Percentiles rank a stretch among this genome's conserved stretches.
phyloP scores from a whole-genome alignment of 805 yeast genomes.

The Pachysolen tannophilus region DNA sequence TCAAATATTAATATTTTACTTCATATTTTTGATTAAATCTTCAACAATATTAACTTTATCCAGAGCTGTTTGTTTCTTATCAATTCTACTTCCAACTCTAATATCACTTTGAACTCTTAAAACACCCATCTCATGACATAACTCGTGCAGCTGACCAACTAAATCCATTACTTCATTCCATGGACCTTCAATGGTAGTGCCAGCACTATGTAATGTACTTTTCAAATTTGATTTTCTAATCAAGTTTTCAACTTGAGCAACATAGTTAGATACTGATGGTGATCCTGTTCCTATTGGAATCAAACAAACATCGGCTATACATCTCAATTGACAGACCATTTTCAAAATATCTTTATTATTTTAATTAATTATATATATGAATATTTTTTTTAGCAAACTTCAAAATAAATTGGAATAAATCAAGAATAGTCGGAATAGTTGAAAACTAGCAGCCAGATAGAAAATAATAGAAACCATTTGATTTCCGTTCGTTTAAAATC shows the following conservation, averaged over 20 bases:
- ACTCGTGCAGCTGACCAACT: conserved; percentile 72
- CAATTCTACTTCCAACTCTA: conserved; percentile 79
- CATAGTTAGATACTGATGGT: conserved; percentile 76
- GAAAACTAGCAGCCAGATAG: neutral
- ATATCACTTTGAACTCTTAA: conserved; percentile 80
- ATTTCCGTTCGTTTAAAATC: too few relatives aligned
- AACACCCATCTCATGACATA: conserved; percentile 63
- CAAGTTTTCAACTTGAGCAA: conserved; percentile 59
- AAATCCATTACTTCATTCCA: conserved; percentile 81
- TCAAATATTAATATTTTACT: neutral
- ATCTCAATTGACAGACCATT: too few relatives aligned
- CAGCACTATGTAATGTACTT: conserved; percentile 80
- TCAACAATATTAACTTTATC: conserved; percentile 67
- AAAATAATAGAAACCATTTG: neutral
- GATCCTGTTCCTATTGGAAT: conserved; percentile 79
- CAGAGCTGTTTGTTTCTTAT: conserved; percentile 61
- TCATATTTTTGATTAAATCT: conserved; percentile 30
- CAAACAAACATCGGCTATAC: conserved; percentile 81
- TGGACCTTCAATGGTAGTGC: conserved; percentile 88
- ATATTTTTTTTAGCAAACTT: too few relatives aligned
- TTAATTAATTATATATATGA: too few relatives aligned
- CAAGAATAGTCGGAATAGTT: neutral
- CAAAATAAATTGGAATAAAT: too few relatives aligned
- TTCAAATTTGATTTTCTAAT: conserved; percentile 56
- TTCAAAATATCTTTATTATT: too few relatives aligned